Evolutionary conservation across 495 filamentous ascomycete species (phyloP).

Genomic region (Haplographium delicatum): DNA sequence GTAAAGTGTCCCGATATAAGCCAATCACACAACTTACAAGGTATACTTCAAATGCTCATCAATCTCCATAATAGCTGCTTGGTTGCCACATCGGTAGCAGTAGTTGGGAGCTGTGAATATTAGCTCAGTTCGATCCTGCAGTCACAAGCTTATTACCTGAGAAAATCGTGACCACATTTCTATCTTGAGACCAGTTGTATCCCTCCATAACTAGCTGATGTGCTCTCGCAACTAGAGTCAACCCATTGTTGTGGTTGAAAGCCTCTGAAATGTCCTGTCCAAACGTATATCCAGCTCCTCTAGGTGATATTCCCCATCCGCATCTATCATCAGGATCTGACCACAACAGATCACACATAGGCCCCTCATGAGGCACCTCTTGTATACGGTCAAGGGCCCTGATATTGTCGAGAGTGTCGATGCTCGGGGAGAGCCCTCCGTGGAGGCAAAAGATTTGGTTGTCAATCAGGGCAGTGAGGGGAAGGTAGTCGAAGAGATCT

Average conservation of each 20-base stretch:
- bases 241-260: constrained; percentile 98
- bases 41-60: constrained; percentile 99
- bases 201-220: constrained; percentile 99
- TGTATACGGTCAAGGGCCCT: constrained; percentile 92
- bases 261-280: constrained; percentile 99
- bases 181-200: constrained; percentile 98
- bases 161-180: constrained; percentile 84
- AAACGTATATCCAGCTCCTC: constrained; percentile 97
- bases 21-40: constrained; percentile 65
- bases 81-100: constrained; percentile 98
- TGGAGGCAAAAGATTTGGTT: constrained; percentile 99
- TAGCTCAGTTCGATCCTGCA: not conserved
- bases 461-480: constrained; percentile 96
- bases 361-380: constrained; percentile 96
- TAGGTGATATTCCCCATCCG: constrained; percentile 96
- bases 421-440: constrained; percentile 90
- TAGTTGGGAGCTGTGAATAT: constrained; percentile 91
- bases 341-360: constrained; percentile 98
- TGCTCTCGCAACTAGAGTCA: constrained; percentile 94
- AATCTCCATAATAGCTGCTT: constrained; percentile 99
- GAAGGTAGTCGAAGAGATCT: constrained; percentile 97
- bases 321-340: constrained; percentile 97
- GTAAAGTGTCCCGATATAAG: constrained; percentile 4
- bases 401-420: constrained; percentile 98
- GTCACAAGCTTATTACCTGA: constrained; percentile 55